phyloP scores from a whole-genome alignment of 108 stramenopile species.

The Schizochytrium sp. region DNA sequence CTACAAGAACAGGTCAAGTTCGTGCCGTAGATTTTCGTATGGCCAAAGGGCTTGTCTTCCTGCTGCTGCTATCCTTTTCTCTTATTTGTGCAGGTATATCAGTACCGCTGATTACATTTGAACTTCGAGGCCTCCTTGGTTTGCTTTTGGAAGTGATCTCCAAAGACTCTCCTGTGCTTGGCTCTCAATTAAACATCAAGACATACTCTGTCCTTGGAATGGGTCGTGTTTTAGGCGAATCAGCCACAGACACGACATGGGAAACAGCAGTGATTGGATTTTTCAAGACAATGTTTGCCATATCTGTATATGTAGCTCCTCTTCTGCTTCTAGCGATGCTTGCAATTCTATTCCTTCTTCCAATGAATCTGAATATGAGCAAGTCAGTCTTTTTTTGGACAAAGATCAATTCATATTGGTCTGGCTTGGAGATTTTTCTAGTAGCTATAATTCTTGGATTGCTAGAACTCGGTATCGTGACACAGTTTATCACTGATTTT shows the following conservation, averaged over 20 bases:
- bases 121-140: constrained; percentile 24
- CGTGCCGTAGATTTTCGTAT: background rate
- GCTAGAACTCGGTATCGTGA: constrained; percentile 26
- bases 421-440: constrained; percentile 11
- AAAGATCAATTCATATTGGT: constrained; percentile 57
- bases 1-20: background rate
- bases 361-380: background rate
- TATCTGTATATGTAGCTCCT: constrained; percentile 9
- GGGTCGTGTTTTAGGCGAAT: background rate
- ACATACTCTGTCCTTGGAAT: constrained; percentile 9
- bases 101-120: constrained; percentile 23
- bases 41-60: background rate
- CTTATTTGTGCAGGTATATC: constrained; percentile 3
- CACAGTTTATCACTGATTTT: constrained; percentile 41
- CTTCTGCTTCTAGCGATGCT: background rate
- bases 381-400: constrained; percentile 29
- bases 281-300: constrained; percentile 7
- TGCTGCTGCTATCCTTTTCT: background rate
- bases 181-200: constrained; percentile 14
- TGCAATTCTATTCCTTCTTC: background rate
- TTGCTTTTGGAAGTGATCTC: constrained; percentile 26
- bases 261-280: constrained; percentile 44
- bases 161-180: background rate
- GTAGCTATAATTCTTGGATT: constrained; percentile 29
- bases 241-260: constrained; percentile 15